Percentiles rank a stretch among this genome's conserved stretches.
These are phyloP conservation scores for Eucalyptus regnans DNA, from an alignment of 345 rosid species.

Conservation along the genomic window DNA sequence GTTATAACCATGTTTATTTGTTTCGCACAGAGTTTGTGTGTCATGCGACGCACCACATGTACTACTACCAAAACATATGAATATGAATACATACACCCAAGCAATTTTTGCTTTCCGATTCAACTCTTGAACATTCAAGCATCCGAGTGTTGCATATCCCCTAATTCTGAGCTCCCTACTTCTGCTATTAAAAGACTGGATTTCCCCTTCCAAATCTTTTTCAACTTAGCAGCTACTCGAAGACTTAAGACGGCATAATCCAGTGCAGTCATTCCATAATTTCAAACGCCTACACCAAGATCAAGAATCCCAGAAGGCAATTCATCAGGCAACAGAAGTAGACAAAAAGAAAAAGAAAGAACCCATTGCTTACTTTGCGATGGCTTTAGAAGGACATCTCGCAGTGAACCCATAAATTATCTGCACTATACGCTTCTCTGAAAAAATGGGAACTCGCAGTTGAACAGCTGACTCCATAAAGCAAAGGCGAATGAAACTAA, in stretches of 20 bases:
- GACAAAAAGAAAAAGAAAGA: neutral
- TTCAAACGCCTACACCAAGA: slow-evolving; percentile 12
- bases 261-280: neutral
- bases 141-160: neutral
- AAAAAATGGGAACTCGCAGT: neutral
- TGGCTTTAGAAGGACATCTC: neutral
- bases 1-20: neutral
- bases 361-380: neutral
- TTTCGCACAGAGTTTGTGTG: neutral
- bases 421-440: neutral
- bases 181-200: neutral
- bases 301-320: neutral
- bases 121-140: neutral
- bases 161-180: neutral
- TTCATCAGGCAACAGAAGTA: neutral
- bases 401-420: neutral
- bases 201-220: neutral
- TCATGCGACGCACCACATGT: neutral
- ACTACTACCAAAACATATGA: neutral
- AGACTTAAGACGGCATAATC: neutral
- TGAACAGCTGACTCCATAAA: neutral
- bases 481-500: neutral
- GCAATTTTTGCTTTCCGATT: neutral
- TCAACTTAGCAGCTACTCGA: neutral
- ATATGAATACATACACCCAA: neutral